Conservation (phyloP, 257 asterid genomes). For the Thymus quinquecostatus region DNA sequence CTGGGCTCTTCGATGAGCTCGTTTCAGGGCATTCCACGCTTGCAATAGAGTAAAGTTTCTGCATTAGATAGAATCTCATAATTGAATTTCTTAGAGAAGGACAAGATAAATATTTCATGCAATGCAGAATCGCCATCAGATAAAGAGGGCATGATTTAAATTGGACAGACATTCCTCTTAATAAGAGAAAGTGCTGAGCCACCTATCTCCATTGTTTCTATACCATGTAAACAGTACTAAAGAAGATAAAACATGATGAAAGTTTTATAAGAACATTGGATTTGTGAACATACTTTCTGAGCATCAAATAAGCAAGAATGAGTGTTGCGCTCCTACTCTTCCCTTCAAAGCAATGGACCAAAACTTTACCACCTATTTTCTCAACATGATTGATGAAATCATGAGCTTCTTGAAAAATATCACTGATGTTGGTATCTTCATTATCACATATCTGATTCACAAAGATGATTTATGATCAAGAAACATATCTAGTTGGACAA, state of each 20-base stretch:
- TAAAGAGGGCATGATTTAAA: neutral
- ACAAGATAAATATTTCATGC: neutral
- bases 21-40: conserved; percentile 86
- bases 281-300: conserved; percentile 67
- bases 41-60: conserved; percentile 72
- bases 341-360: conserved; percentile 99
- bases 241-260: neutral
- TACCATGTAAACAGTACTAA: neutral
- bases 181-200: neutral
- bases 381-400: conserved; percentile 80
- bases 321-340: conserved; percentile 95
- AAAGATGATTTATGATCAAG: conserved; percentile 31
- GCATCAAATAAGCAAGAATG: conserved; percentile 87
- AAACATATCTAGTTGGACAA: conserved; percentile 6
- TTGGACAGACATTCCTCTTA: neutral
- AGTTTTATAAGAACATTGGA: neutral
- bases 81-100: conserved; percentile 1
- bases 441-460: conserved; percentile 71
- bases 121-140: neutral
- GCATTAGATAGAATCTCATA: conserved; percentile 37
- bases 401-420: conserved; percentile 86
- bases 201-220: neutral
- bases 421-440: conserved; percentile 74
- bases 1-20: conserved; percentile 93
- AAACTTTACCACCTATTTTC: conserved; percentile 75